Conservation (phyloP, 108 stramenopile genomes). For the Cyclotella baltica region DNA sequence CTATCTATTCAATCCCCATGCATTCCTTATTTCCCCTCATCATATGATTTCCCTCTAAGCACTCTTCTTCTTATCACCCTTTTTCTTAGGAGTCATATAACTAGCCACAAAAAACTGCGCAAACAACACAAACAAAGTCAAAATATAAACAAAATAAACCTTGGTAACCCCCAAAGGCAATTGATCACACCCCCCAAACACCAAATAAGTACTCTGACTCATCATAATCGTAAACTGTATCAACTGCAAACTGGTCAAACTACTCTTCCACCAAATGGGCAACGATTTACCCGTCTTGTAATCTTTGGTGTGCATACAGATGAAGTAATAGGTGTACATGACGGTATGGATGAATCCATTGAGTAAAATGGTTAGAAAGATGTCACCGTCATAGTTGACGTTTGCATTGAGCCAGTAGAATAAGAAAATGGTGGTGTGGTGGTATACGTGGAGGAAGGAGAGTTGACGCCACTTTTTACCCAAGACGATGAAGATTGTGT, state of each 20-base stretch:
- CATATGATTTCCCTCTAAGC: no score
- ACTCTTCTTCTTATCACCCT: no score
- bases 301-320: slow-evolving; percentile 97
- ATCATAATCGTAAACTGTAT: slow-evolving; percentile 98
- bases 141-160: slow-evolving; percentile 94
- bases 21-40: no score
- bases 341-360: slow-evolving; percentile 99
- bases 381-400: slow-evolving; percentile 95
- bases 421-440: slow-evolving; percentile 98
- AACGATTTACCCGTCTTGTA: slow-evolving; percentile 86
- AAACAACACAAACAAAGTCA: slow-evolving; percentile 95
- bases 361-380: slow-evolving; percentile 94
- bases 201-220: slow-evolving; percentile 91
- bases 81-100: slow-evolving; percentile 93
- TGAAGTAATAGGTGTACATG: slow-evolving; percentile 99
- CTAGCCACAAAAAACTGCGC: slow-evolving; percentile 96
- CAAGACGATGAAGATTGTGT: slow-evolving; percentile 98
- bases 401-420: slow-evolving; percentile 98
- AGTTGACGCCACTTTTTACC: slow-evolving; percentile 99
- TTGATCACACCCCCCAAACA: slow-evolving; percentile 71
- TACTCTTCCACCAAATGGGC: slow-evolving; percentile 98
- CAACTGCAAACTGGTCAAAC: slow-evolving; percentile 94
- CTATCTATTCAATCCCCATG: no score
- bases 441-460: slow-evolving; percentile 99
- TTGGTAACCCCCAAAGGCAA: slow-evolving; percentile 71